These are phyloP conservation scores for Tuber brumale DNA, from an alignment of 495 filamentous ascomycete species.

Conservation along the genomic window DNA sequence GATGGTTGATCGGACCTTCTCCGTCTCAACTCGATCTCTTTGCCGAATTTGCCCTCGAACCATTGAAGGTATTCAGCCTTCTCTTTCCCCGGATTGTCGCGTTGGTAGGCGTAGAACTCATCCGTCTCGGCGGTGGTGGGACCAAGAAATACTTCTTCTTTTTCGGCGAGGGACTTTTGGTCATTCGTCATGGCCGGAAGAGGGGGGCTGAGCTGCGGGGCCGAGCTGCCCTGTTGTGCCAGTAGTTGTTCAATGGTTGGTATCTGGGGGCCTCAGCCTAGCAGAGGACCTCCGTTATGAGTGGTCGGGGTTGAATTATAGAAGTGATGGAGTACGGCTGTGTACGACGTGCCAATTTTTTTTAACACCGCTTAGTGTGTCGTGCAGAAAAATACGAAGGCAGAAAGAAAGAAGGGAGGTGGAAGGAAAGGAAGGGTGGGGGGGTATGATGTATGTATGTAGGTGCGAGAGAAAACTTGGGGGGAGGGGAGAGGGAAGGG, in stretches of 20 bases:
- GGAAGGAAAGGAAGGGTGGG: background rate
- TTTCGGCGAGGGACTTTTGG: constrained; percentile 17
- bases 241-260: background rate
- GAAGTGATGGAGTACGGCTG: background rate
- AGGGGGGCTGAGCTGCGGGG: constrained; percentile 31
- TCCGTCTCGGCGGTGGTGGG: constrained; percentile 40
- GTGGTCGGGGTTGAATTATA: background rate
- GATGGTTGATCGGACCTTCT: constrained; percentile 40
- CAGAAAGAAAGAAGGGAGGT: background rate
- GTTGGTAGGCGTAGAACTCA: constrained; percentile 40
- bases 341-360: background rate
- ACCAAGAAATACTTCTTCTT: constrained; percentile 35
- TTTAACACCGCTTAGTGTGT: constrained; percentile 1
- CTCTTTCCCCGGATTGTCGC: constrained; percentile 39
- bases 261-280: background rate
- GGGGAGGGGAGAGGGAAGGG: background rate
- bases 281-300: background rate
- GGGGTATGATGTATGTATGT: constrained; percentile 6
- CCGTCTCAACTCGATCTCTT: constrained; percentile 38
- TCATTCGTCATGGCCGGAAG: constrained; percentile 32
- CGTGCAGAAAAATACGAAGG: background rate
- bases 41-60: constrained; percentile 39
- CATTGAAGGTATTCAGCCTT: constrained; percentile 40
- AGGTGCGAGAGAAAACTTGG: background rate
- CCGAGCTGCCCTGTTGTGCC: constrained; percentile 4